phyloP scores from a whole-genome alignment of 2,329 filamentous ascomycete species.

The Trichoderma sp. region DNA sequence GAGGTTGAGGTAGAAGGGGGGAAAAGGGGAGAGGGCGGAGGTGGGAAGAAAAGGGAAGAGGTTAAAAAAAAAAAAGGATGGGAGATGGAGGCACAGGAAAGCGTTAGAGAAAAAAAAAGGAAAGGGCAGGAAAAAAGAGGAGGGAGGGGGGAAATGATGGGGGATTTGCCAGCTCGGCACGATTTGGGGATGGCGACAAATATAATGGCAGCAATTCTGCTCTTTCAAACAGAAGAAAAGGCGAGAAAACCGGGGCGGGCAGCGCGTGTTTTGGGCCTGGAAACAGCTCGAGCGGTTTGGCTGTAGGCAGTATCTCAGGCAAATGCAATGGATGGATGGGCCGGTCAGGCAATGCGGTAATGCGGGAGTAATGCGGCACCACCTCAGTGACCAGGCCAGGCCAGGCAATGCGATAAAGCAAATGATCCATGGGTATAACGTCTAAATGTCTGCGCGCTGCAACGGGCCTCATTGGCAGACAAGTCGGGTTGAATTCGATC shows the following conservation, averaged over 20 bases:
- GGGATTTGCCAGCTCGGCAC: constrained; percentile 30
- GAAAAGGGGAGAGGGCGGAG: constrained; percentile 34
- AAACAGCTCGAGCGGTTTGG: constrained; percentile 7
- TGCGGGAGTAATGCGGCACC: background rate
- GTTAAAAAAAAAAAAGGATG: constrained; percentile 34
- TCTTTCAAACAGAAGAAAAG: constrained; percentile 24
- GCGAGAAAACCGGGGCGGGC: constrained; percentile 29
- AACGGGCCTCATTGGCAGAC: background rate
- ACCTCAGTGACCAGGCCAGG: background rate
- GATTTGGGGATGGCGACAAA: constrained; percentile 37
- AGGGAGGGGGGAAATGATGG: constrained; percentile 35
- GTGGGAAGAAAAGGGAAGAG: constrained; percentile 30
- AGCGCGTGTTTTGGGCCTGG: constrained; percentile 25
- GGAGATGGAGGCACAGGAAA: constrained; percentile 29
- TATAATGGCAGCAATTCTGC: constrained; percentile 22
- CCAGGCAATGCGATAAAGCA: no score
- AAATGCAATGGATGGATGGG: no score
- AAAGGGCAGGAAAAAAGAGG: constrained; percentile 32
- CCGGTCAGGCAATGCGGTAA: background rate
- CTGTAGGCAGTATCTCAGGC: background rate
- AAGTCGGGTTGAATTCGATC: constrained; percentile 5
- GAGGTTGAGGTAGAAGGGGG: constrained; percentile 32
- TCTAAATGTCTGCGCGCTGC: no score
- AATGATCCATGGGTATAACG: no score
- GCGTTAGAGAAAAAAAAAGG: constrained; percentile 29